Percentiles rank a stretch among this genome's conserved stretches.
These are phyloP conservation scores for Fusarium piperis DNA, from an alignment of 2,329 filamentous ascomycete species.

Conservation along the genomic window DNA sequence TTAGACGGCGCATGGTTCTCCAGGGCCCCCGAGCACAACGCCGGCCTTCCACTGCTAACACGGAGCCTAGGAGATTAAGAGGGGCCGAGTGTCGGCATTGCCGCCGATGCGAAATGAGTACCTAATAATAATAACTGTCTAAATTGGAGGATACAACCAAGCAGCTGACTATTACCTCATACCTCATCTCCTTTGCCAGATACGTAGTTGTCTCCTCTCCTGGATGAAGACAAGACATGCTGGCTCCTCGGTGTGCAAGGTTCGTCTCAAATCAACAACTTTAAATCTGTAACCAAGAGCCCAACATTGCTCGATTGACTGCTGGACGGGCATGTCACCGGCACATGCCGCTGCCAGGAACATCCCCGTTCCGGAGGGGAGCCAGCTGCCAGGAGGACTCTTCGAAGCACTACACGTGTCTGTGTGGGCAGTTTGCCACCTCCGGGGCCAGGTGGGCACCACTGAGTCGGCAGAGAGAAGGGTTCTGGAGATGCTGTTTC, in stretches of 20 bases:
- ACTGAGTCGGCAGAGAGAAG: conserved; percentile 1
- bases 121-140: conserved; percentile 24
- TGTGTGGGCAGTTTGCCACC: conserved; percentile 8
- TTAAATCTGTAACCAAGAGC: background rate
- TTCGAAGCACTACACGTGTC: conserved; percentile 36
- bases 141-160: conserved; percentile 10
- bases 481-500: conserved; percentile 29
- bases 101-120: conserved; percentile 16
- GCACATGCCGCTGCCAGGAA: conserved; percentile 22
- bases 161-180: conserved; percentile 26
- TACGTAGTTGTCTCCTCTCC: background rate
- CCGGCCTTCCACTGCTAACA: conserved; percentile 17
- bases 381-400: conserved; percentile 9
- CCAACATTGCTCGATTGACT: background rate
- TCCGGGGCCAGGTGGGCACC: conserved; percentile 2
- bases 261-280: background rate
- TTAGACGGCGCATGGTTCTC: conserved; percentile 18
- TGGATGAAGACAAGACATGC: background rate
- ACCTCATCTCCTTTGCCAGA: conserved; percentile 23
- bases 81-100: conserved; percentile 31
- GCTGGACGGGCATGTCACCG: background rate
- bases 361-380: conserved; percentile 29
- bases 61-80: conserved; percentile 26
- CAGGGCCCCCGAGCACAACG: conserved; percentile 4
- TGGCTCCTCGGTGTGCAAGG: background rate